Conservation (phyloP, 192 early-diverging fungal species). For the Pilobolus umbonatus region DNA sequence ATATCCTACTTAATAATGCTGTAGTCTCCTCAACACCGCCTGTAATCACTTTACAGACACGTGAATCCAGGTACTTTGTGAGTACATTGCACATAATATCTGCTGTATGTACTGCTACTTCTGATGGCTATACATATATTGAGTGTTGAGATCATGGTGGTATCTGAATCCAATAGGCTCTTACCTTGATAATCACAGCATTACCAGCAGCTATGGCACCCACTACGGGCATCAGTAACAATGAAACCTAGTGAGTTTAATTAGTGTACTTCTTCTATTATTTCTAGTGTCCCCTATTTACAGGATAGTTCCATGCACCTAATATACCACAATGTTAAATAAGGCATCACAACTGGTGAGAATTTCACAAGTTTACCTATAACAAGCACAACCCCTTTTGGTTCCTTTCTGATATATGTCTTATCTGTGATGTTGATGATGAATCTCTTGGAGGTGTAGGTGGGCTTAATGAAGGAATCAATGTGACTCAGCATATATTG, state of each 20-base stretch:
- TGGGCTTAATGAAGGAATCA: slow-evolving; percentile 43
- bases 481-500: slow-evolving; percentile 38
- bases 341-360: background rate
- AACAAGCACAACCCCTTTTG: slow-evolving; percentile 69
- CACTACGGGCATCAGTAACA: slow-evolving; percentile 69
- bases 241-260: slow-evolving; percentile 36
- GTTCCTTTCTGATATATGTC: slow-evolving; percentile 58
- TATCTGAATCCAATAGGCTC: too few relatives aligned
- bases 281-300: background rate
- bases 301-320: slow-evolving; percentile 54
- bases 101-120: slow-evolving; percentile 67
- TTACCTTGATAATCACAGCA: slow-evolving; percentile 63
- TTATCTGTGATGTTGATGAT: slow-evolving; percentile 42
- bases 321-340: slow-evolving; percentile 45
- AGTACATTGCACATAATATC: slow-evolving; percentile 57
- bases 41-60: slow-evolving; percentile 64
- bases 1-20: slow-evolving; percentile 31
- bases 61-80: slow-evolving; percentile 70
- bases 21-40: slow-evolving; percentile 78
- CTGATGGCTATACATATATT: slow-evolving; percentile 63
- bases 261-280: background rate
- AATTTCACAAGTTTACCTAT: slow-evolving; percentile 41
- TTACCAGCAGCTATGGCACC: slow-evolving; percentile 92
- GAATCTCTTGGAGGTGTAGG: slow-evolving; percentile 29
- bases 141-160: too few relatives aligned